Conservation (phyloP, 805 yeast species). For the Hemisphaericaspora nanyangensis region DNA sequence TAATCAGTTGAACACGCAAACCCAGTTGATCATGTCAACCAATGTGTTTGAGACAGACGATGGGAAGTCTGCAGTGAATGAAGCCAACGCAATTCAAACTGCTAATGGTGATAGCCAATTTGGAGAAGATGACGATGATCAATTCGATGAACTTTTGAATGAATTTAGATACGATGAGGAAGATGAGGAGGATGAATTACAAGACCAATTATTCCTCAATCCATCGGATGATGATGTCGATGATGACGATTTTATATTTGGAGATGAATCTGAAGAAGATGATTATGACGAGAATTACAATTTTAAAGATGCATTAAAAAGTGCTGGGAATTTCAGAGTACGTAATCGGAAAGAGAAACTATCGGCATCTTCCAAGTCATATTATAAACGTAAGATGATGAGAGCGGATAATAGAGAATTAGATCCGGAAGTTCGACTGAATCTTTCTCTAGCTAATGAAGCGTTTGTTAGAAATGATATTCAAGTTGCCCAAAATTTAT, state of each 20-base stretch:
- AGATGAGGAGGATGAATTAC: slow-evolving; percentile 3
- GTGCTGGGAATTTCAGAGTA: slow-evolving; percentile 60
- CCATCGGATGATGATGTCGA: slow-evolving; percentile 6
- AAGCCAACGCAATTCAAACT: slow-evolving; percentile 1
- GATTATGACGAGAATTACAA: slow-evolving; percentile 40
- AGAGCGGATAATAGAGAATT: slow-evolving; percentile 38
- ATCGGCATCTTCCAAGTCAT: slow-evolving; percentile 30
- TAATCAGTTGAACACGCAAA: too few relatives aligned
- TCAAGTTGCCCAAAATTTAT: slow-evolving; percentile 55
- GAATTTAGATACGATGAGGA: slow-evolving; percentile 5
- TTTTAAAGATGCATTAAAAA: slow-evolving; percentile 62
- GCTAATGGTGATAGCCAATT: not conserved
- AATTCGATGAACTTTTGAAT: slow-evolving; percentile 7
- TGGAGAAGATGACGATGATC: slow-evolving; percentile 8
- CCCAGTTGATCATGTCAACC: slow-evolving; percentile 18
- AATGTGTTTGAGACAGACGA: slow-evolving; percentile 19
- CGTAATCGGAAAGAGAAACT: slow-evolving; percentile 33
- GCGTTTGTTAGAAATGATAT: slow-evolving; percentile 68
- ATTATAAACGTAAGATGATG: slow-evolving; percentile 35
- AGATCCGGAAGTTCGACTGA: slow-evolving; percentile 68
- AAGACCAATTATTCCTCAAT: slow-evolving; percentile 2
- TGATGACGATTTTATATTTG: slow-evolving; percentile 6
- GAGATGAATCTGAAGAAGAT: slow-evolving; percentile 32
- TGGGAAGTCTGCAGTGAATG: slow-evolving; percentile 6
- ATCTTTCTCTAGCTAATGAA: slow-evolving; percentile 72